Conservation (phyloP, 108 stramenopile species). For the Pseudonitzschia pungens region DNA sequence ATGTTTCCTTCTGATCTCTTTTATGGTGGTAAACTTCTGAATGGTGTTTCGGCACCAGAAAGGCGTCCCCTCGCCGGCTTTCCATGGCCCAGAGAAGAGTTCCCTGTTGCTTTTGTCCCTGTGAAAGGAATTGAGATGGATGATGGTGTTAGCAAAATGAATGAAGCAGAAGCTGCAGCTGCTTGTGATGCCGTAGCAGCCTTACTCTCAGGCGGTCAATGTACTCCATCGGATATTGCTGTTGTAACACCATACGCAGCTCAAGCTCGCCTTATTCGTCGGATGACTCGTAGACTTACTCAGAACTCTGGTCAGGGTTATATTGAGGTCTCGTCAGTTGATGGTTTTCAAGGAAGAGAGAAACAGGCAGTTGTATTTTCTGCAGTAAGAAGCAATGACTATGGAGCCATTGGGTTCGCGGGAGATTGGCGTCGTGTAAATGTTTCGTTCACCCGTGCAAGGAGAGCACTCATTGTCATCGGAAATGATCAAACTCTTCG, state of each 20-base stretch:
- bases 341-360: constrained; percentile 99
- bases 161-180: constrained; percentile 92
- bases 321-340: constrained; percentile 96
- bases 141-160: constrained; percentile 90
- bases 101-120: constrained; percentile 86
- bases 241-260: constrained; percentile 99
- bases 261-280: constrained; percentile 92
- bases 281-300: constrained; percentile 66
- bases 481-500: constrained; percentile 90
- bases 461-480: constrained; percentile 90
- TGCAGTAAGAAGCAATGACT: constrained; percentile 93
- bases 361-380: constrained; percentile 98
- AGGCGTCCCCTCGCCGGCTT: constrained; percentile 85
- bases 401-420: constrained; percentile 95
- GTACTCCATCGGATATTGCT: constrained; percentile 88
- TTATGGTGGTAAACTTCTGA: constrained; percentile 84
- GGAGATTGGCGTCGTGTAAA: constrained; percentile 97
- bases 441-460: constrained; percentile 97
- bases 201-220: constrained; percentile 84
- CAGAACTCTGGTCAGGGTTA: constrained; percentile 65
- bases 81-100: constrained; percentile 90
- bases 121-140: constrained; percentile 82
- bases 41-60: constrained; percentile 87
- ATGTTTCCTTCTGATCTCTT: constrained; percentile 90
- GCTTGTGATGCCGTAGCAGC: constrained; percentile 83